Conservation (phyloP, 2,329 filamentous ascomycete species). For the Intubia oerlemansii region DNA sequence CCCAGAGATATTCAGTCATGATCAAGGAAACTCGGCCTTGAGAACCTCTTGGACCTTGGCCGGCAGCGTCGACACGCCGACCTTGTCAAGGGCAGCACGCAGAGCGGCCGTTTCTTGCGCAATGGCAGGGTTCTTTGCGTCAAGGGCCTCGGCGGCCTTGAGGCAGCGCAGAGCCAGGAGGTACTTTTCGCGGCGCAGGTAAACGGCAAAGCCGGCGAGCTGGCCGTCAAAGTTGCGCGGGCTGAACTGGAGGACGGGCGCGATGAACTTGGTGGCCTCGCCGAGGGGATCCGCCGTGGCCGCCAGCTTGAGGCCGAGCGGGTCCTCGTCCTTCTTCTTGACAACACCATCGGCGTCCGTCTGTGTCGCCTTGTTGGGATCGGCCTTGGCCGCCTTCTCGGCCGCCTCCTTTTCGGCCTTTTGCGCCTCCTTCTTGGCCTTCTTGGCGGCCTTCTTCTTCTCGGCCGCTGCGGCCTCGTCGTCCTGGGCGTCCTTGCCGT, state of each 20-base stretch:
- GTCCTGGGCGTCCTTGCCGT: conserved; percentile 28
- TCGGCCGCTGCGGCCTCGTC: conserved; percentile 16
- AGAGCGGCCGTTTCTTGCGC: conserved; percentile 56
- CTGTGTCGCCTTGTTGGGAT: conserved; percentile 54
- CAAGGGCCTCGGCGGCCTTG: conserved; percentile 47
- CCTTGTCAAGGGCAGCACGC: conserved; percentile 35
- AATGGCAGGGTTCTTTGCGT: conserved; percentile 55
- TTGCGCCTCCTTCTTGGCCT: conserved; percentile 59
- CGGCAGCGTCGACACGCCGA: conserved; percentile 32
- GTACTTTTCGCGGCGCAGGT: conserved; percentile 67
- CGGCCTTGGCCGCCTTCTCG: conserved; percentile 57
- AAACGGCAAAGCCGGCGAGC: conserved; percentile 74
- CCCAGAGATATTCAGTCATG: too few relatives aligned
- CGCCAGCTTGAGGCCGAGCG: conserved; percentile 58
- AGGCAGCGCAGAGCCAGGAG: conserved; percentile 75
- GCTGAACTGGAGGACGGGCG: conserved; percentile 61
- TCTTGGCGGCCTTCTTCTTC: conserved; percentile 18
- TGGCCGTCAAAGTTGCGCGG: conserved; percentile 67
- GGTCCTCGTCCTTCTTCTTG: conserved; percentile 84
- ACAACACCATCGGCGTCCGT: conserved; percentile 34
- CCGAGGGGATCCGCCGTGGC: conserved; percentile 65
- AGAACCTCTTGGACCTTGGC: conserved; percentile 48
- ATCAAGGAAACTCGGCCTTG: conserved; percentile 34
- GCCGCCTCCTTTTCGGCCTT: conserved; percentile 83
- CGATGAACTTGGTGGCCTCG: conserved; percentile 73